Evolutionary conservation across 176 grass and related monocot species (phyloP).

Genomic region (Musa itinerans): DNA sequence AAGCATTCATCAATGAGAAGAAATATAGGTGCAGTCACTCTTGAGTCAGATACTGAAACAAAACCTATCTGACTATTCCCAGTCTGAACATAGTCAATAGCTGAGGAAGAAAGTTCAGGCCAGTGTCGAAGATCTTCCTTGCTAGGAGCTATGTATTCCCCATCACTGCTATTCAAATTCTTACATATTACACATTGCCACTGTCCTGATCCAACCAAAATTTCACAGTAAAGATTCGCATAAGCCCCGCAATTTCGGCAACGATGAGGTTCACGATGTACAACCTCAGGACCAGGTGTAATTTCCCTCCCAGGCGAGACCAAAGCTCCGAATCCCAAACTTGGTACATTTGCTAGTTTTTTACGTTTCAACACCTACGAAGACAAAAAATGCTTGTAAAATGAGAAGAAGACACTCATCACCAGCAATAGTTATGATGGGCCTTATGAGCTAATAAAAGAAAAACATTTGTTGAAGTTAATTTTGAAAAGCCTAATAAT

Average conservation of each 20-base stretch:
- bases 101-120: conserved; percentile 49
- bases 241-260: conserved; percentile 84
- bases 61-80: conserved; percentile 66
- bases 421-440: background rate
- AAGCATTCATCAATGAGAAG: conserved; percentile 90
- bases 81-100: conserved; percentile 72
- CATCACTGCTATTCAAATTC: conserved; percentile 69
- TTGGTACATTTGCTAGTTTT: conserved; percentile 72
- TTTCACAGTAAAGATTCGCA: conserved; percentile 69
- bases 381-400: background rate
- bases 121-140: conserved; percentile 69
- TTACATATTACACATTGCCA: conserved; percentile 95
- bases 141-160: conserved; percentile 65
- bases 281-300: conserved; percentile 46
- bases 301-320: conserved; percentile 79
- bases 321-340: conserved; percentile 82
- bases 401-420: background rate
- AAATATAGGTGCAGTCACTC: conserved; percentile 70
- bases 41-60: conserved; percentile 52
- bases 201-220: conserved; percentile 53
- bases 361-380: conserved; percentile 77
- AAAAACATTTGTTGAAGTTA: conserved; percentile 3
- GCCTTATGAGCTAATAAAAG: background rate
- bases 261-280: conserved; percentile 53
- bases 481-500: background rate